Evolutionary conservation across 2,329 filamentous ascomycete genomes (phyloP).

Genomic region (Ceratocystis albifundus): DNA sequence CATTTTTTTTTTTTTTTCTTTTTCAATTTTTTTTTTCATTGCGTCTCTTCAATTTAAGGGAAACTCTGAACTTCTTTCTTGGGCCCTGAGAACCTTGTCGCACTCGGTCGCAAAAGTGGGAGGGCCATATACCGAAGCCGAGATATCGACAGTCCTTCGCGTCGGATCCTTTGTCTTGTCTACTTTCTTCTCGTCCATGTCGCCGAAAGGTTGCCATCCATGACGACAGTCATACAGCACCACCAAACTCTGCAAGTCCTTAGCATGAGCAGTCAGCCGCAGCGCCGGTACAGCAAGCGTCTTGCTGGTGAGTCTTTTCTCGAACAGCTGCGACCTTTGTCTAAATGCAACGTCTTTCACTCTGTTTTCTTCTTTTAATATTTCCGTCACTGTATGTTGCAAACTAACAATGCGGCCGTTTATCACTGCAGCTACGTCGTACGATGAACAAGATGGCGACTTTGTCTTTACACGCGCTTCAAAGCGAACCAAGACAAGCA

Average conservation of each 20-base stretch:
- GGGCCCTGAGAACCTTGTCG: constrained; percentile 12
- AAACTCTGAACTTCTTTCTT: neutral
- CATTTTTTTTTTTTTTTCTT: neutral
- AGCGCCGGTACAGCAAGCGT: constrained; percentile 53
- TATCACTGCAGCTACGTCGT: constrained; percentile 29
- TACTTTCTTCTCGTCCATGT: constrained; percentile 19
- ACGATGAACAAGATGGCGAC: constrained; percentile 64
- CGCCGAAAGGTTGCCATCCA: constrained; percentile 40
- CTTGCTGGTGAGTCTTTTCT: constrained; percentile 43
- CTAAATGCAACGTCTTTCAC: neutral
- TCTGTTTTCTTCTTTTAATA: too few relatives aligned
- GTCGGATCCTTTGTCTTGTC: neutral
- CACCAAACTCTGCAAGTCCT: constrained; percentile 54
- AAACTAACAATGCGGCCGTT: constrained; percentile 17
- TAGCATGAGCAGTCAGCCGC: constrained; percentile 55
- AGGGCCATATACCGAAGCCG: constrained; percentile 15
- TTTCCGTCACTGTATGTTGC: too few relatives aligned
- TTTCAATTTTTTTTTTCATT: neutral
- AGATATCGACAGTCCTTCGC: constrained; percentile 14
- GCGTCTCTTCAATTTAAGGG: constrained; percentile 10
- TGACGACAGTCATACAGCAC: constrained; percentile 57
- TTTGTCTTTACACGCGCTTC: constrained; percentile 62
- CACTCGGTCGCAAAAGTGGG: constrained; percentile 4
- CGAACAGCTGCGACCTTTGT: neutral
- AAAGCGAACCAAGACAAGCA: constrained; percentile 49